Percentiles rank a stretch among this genome's conserved stretches.
Conservation (phyloP, 2,329 filamentous ascomycete species). For the Colletotrichum sp. region DNA sequence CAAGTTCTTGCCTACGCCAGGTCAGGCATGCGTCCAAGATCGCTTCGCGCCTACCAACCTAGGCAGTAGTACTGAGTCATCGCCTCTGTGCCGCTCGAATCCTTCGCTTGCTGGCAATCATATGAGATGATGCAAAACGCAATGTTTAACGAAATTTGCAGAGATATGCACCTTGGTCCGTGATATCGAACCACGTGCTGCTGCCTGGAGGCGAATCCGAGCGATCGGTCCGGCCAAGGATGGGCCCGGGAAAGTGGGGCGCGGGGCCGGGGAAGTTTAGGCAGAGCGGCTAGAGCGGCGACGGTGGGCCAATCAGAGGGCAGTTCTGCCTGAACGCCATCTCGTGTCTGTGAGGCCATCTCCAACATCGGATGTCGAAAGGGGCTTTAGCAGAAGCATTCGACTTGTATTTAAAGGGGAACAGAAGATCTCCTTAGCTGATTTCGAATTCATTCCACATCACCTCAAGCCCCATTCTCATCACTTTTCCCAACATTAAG, state of each 20-base stretch:
- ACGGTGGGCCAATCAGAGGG: background rate
- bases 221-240: background rate
- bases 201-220: background rate
- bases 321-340: background rate
- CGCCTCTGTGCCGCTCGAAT: background rate
- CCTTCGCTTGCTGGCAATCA: background rate
- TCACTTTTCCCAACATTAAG: rapidly evolving
- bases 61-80: background rate
- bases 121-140: background rate
- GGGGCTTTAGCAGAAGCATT: background rate
- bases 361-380: background rate
- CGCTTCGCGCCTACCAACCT: background rate
- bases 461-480: background rate
- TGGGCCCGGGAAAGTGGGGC: background rate
- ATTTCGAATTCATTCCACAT: background rate
- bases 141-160: background rate
- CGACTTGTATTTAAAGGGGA: background rate
- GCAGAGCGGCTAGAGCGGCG: background rate
- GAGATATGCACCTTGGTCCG: background rate
- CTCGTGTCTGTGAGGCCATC: background rate
- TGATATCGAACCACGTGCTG: background rate
- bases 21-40: background rate
- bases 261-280: background rate
- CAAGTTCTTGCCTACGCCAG: background rate
- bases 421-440: background rate